These are phyloP conservation scores for Endothia cerciana DNA, from an alignment of 2,329 filamentous ascomycete species.

Conservation along the genomic window DNA sequence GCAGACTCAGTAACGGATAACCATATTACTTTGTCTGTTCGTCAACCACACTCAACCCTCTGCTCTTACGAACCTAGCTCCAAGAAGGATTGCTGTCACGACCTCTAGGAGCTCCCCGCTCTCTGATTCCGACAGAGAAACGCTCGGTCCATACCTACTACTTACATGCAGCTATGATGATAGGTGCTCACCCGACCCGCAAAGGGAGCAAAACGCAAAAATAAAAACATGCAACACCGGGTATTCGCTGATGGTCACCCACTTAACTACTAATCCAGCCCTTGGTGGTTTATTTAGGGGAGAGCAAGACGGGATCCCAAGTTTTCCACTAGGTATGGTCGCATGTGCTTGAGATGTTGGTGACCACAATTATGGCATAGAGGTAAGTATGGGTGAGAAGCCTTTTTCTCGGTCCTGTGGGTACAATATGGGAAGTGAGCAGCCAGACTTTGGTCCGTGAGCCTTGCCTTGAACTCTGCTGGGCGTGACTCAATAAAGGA, in stretches of 20 bases:
- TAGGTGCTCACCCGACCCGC: too few species aligned
- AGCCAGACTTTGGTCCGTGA: too few species aligned
- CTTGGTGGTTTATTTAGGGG: background rate
- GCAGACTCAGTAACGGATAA: background rate
- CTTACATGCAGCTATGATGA: too few species aligned
- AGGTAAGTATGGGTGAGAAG: background rate
- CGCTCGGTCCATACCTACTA: too few species aligned
- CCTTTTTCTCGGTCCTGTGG: background rate
- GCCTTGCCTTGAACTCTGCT: too few species aligned
- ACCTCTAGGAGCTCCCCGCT: too few species aligned
- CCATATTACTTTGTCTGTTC: too few species aligned
- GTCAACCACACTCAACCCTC: too few species aligned
- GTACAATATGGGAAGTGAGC: background rate
- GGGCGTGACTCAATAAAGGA: too few species aligned
- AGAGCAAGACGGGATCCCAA: constrained; percentile 1
- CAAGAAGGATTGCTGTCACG: too few species aligned
- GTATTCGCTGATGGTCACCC: constrained; percentile 2
- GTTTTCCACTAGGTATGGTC: constrained; percentile 3
- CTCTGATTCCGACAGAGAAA: too few species aligned
- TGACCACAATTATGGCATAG: background rate
- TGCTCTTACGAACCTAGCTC: too few species aligned
- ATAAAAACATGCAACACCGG: background rate
- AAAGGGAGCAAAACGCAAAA: background rate
- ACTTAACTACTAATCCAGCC: constrained; percentile 2
- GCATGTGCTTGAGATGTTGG: background rate